These are phyloP conservation scores for Globisporangium rhizosaccharum DNA, from an alignment of 352 stramenopile species.

Conservation along the genomic window DNA sequence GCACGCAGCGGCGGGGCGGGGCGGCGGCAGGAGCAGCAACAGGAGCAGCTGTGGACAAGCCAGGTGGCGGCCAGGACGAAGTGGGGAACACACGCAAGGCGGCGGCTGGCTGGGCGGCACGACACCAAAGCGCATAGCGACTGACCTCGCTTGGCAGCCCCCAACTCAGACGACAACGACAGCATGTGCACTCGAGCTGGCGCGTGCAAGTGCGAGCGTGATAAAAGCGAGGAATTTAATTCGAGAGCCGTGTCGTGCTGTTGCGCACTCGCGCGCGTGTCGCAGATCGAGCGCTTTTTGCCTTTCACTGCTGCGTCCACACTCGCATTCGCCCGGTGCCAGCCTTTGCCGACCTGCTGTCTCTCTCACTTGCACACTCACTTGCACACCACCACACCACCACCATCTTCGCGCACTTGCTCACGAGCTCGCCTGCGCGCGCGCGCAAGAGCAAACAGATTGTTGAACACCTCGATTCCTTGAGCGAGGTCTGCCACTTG, in stretches of 20 bases:
- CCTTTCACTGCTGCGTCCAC: neutral
- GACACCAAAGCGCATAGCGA: neutral
- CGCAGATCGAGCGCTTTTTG: slow-evolving; percentile 3
- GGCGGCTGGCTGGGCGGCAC: neutral
- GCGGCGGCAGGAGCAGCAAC: neutral
- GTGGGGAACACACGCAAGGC: slow-evolving; percentile 10
- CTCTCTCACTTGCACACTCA: neutral
- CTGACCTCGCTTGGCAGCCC: neutral
- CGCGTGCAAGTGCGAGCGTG: neutral
- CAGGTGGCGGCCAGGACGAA: slow-evolving; percentile 7
- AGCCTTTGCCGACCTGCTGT: neutral
- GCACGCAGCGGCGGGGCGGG: neutral
- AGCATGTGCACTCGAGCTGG: too few relatives aligned
- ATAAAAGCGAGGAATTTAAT: slow-evolving; percentile 5
- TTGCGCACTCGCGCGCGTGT: neutral
- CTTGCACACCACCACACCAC: neutral
- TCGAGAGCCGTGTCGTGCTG: neutral
- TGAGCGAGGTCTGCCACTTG: slow-evolving; percentile 16
- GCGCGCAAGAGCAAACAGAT: neutral
- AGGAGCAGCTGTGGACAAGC: neutral
- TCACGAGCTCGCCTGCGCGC: too few relatives aligned
- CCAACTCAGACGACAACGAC: neutral
- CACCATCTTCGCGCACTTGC: too few relatives aligned
- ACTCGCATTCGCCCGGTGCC: neutral
- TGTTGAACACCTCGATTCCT: slow-evolving; percentile 14